These are phyloP conservation scores for Xanthoconium separans DNA, from an alignment of 1,284 basidiomycete genomes.

Conservation along the genomic window DNA sequence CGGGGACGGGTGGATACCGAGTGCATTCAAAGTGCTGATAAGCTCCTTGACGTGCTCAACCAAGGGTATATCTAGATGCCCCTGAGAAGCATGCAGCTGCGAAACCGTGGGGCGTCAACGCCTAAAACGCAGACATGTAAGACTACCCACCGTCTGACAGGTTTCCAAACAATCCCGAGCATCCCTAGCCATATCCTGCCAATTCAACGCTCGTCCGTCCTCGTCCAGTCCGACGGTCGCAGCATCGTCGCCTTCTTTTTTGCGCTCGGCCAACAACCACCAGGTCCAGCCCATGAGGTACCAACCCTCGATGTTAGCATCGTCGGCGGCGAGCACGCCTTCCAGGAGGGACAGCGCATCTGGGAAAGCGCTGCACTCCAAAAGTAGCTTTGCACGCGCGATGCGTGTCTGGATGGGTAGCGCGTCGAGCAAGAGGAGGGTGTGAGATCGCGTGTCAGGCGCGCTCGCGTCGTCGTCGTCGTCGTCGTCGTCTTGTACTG, in stretches of 20 bases:
- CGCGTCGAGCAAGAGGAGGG: conserved; percentile 38
- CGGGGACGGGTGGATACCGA: conserved; percentile 67
- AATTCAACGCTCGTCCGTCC: conserved; percentile 57
- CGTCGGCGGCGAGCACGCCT: conserved; percentile 79
- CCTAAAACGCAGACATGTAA: not conserved
- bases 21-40: conserved; percentile 62
- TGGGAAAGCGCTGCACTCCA: conserved; percentile 70
- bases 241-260: conserved; percentile 53
- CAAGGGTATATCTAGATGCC: conserved; percentile 77
- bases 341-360: conserved; percentile 75
- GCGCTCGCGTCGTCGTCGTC: not conserved
- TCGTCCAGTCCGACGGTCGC: conserved; percentile 10
- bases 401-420: conserved; percentile 77
- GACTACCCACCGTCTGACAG: conserved; percentile 64
- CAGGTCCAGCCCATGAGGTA: conserved; percentile 96
- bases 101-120: conserved; percentile 1
- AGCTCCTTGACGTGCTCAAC: conserved; percentile 79
- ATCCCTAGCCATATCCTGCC: conserved; percentile 81
- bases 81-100: conserved; percentile 72
- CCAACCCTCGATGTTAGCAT: conserved; percentile 89
- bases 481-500: not conserved
- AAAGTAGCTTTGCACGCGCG: conserved; percentile 76
- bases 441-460: conserved; percentile 13
- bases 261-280: conserved; percentile 74
- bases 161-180: conserved; percentile 81